Evolutionary conservation across 257 asterid species (phyloP).

Genomic region (Solanum piurae): DNA sequence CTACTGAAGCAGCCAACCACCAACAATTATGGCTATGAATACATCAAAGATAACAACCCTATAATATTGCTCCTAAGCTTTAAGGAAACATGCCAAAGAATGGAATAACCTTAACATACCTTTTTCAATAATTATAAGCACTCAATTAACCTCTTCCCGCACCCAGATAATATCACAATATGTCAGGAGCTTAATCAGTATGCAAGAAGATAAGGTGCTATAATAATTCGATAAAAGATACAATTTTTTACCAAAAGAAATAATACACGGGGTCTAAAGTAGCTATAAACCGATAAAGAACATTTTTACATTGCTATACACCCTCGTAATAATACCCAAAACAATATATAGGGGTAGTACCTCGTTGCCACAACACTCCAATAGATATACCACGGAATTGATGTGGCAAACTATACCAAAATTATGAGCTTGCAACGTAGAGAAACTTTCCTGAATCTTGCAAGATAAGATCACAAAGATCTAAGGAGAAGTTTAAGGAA

Average conservation of each 20-base stretch:
- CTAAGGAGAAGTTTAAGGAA: not conserved
- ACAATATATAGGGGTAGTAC: not conserved
- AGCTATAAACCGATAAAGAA: not conserved
- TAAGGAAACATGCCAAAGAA: not conserved
- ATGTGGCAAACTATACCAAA: not conserved
- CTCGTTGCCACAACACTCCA: not conserved
- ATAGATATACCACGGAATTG: not conserved
- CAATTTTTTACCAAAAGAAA: no score
- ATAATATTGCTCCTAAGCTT: not conserved
- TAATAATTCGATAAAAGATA: no score
- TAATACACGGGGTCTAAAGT: not conserved
- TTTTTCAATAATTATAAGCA: not conserved
- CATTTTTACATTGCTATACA: no score
- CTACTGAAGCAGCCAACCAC: not conserved
- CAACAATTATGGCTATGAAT: not conserved
- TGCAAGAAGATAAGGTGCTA: not conserved
- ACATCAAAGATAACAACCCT: not conserved
- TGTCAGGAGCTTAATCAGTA: no score
- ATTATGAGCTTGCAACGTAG: not conserved
- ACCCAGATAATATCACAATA: not conserved
- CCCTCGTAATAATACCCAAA: not conserved
- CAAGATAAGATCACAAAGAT: not conserved
- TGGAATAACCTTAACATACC: not conserved
- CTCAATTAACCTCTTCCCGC: not conserved
- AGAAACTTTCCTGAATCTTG: not conserved